phyloP scores from a whole-genome alignment of 2,329 filamentous ascomycete species.

The Colletotrichum truncatum region DNA sequence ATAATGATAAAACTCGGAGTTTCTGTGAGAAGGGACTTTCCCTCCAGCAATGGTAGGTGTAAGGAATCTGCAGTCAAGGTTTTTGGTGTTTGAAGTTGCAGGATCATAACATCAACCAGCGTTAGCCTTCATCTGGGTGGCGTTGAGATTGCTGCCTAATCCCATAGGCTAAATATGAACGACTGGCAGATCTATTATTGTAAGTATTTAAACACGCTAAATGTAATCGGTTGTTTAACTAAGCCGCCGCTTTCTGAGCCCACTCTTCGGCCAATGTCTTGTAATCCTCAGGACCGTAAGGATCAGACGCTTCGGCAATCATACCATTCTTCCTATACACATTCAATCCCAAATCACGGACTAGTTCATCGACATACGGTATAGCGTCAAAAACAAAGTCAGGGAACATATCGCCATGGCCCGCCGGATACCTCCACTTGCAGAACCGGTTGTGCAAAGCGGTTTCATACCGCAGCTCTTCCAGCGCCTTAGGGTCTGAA shows the following conservation, averaged over 20 bases:
- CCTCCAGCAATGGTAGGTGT: no score
- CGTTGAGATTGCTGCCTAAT: constrained; percentile 14
- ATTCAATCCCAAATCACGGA: constrained; percentile 71
- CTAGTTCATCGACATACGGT: constrained; percentile 76
- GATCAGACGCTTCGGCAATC: constrained; percentile 59
- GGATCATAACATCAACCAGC: neutral
- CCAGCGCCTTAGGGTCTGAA: constrained; percentile 43
- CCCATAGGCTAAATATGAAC: no score
- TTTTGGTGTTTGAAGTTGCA: no score
- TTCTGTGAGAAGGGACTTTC: no score
- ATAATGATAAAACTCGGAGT: neutral
- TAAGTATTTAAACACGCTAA: no score
- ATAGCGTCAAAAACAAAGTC: constrained; percentile 82
- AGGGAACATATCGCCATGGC: constrained; percentile 69
- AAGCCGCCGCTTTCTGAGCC: constrained; percentile 32
- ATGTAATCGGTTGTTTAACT: no score
- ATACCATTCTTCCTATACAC: constrained; percentile 63
- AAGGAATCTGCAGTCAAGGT: no score
- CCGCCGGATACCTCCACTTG: constrained; percentile 73
- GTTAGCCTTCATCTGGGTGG: no score
- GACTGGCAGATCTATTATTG: no score
- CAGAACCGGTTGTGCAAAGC: constrained; percentile 75
- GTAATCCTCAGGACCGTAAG: constrained; percentile 70
- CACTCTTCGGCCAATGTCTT: constrained; percentile 62
- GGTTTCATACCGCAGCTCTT: constrained; percentile 59